Conservation (phyloP, 2,329 filamentous ascomycete species). For the Talaromyces sp. region DNA sequence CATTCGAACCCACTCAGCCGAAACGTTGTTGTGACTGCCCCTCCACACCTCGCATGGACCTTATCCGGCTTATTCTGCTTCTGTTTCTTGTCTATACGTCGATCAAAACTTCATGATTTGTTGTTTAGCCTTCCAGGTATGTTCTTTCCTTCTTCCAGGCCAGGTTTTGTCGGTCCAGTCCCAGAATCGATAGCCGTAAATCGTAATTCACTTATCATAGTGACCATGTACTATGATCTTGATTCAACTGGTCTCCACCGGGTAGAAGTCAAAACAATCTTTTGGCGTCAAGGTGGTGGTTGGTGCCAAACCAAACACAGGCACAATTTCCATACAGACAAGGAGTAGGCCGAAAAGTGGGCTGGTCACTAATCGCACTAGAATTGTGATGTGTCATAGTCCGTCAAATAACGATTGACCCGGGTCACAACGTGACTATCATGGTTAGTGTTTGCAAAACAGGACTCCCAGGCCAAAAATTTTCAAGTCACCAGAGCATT, state of each 20-base stretch:
- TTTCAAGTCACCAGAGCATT: conserved; percentile 1
- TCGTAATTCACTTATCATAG: neutral
- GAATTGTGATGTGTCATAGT: conserved; percentile 1
- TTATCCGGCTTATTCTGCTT: conserved; percentile 14
- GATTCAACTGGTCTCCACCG: conserved; percentile 1
- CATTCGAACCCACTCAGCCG: conserved; percentile 15
- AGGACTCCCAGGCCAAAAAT: neutral
- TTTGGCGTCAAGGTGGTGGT: conserved; percentile 2
- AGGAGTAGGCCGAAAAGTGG: conserved; percentile 5
- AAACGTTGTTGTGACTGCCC: conserved; percentile 13
- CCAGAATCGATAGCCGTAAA: neutral
- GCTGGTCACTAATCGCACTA: conserved; percentile 15
- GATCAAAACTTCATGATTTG: conserved; percentile 11
- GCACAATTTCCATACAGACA: conserved; percentile 39
- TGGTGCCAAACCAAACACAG: conserved; percentile 37
- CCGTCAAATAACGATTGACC: neutral
- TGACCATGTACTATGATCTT: neutral
- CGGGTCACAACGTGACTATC: neutral
- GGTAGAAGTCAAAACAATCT: conserved; percentile 15
- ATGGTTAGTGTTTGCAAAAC: neutral
- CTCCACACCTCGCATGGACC: conserved; percentile 19
- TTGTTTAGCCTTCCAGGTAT: neutral
- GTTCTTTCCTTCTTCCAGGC: neutral
- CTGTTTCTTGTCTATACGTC: neutral
- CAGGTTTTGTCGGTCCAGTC: neutral